Evolutionary conservation across 768 basidiomycete genomes (phyloP), one percentile per base, ranked within the genome.

Genomic region (Naematelia encephala): DNA sequence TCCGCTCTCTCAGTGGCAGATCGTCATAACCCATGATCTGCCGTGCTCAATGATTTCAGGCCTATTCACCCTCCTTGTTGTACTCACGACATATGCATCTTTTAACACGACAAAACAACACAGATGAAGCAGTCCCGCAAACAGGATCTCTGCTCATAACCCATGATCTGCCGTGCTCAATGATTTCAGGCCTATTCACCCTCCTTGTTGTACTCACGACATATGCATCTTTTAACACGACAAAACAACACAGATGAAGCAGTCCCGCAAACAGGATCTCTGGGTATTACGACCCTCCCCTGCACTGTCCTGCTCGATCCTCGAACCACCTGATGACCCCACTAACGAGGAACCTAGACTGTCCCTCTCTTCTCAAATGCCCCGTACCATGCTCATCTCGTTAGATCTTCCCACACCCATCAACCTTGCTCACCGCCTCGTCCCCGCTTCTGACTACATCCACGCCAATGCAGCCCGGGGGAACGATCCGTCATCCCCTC

Each of bases 1-100:
- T 91, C 82, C 60, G 74, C 11, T 76, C 75, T 5, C 60, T 77
- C 4, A 67, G 67, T 26, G 63, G 61, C 22, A 69, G 69, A 54
- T 12, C 56, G 46, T 29, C 48, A 42, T 57, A 19, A 54, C 51
- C 39, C 11, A 11, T 11, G 12, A 12, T n/a, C 12, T 43, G 39
- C 39, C 39, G 39, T 43, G n/a, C n/a, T n/a, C n/a, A n/a, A n/a
- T n/a, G n/a, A n/a, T n/a, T n/a, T n/a, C n/a, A n/a, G n/a, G n/a
- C n/a, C n/a, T n/a, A n/a, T n/a, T n/a, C n/a, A n/a, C 19, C 39
- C 39, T 11, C 19, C 39, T n/a, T 11, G 11, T 11, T n/a, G 19
- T 43, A 43, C 11, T 43, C 11, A 11, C 11, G 39, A 43, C 39
- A 11, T 11, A 12, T 11, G 12, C 39, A 43, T 43, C 39, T n/a